Evolutionary conservation across 2,329 filamentous ascomycete genomes (phyloP).

Genomic region (Paecilomyces variotii): DNA sequence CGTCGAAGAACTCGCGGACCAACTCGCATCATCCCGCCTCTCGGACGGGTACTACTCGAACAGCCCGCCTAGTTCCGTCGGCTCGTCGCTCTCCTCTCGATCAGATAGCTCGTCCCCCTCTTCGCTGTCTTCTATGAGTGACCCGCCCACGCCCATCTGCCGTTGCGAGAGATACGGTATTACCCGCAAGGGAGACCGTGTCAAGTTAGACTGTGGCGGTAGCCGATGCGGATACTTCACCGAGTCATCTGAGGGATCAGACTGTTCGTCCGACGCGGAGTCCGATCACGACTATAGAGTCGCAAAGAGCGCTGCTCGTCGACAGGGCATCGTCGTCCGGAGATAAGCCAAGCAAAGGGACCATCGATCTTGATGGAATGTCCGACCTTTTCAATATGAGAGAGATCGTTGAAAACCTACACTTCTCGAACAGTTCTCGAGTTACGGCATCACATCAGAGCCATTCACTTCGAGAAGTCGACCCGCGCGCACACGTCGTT

Average conservation of each 20-base stretch:
- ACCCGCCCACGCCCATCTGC: conserved; percentile 56
- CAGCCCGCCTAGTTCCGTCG: conserved; percentile 61
- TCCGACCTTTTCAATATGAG: background rate
- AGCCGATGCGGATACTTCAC: conserved; percentile 70
- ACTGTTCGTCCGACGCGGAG: conserved; percentile 53
- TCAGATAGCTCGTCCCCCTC: conserved; percentile 51
- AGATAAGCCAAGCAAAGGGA: conserved; percentile 16
- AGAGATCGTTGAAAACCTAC: background rate
- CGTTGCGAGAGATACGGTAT: conserved; percentile 95
- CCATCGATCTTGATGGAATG: no score
- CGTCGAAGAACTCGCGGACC: conserved; percentile 70
- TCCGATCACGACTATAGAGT: conserved; percentile 32
- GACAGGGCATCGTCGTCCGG: conserved; percentile 32
- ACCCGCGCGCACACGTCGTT: background rate
- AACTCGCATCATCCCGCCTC: conserved; percentile 64
- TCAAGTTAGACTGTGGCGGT: conserved; percentile 94
- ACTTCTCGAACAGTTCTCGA: background rate
- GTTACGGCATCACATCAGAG: background rate
- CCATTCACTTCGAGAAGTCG: background rate
- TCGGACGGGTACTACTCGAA: conserved; percentile 66
- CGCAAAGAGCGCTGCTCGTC: conserved; percentile 25
- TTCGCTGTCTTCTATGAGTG: conserved; percentile 58
- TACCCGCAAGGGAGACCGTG: conserved; percentile 82
- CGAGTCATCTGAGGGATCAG: conserved; percentile 56
- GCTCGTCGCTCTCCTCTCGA: conserved; percentile 66